Percentiles rank a stretch among this genome's conserved stretches.
Conservation (phyloP, 306 rosid genomes). For the Carpinus fangiana region DNA sequence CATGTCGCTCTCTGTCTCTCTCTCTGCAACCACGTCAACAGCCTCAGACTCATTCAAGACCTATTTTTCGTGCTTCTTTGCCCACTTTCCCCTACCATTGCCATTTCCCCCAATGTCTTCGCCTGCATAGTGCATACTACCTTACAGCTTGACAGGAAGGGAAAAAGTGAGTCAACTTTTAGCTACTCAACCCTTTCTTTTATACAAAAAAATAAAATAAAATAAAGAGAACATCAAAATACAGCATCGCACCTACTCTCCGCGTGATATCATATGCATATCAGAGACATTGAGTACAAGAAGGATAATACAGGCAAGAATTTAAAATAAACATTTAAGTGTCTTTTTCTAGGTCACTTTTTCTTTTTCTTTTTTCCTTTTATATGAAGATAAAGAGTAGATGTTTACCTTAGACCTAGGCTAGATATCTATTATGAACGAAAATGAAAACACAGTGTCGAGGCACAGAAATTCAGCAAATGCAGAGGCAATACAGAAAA, state of each 20-base stretch:
- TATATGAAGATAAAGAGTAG: no score
- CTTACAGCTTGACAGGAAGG: background rate
- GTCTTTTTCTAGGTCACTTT: no score
- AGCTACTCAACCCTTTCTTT: background rate
- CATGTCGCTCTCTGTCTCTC: constrained; percentile 1
- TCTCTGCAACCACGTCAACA: background rate
- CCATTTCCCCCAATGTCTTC: background rate
- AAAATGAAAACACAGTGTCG: no score
- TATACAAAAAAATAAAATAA: no score
- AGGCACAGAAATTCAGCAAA: background rate
- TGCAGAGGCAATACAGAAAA: background rate
- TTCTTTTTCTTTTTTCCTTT: no score
- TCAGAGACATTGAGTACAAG: background rate
- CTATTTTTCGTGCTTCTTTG: background rate
- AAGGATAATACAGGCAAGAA: background rate
- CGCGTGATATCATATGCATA: background rate
- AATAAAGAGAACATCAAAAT: background rate
- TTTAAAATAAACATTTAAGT: no score
- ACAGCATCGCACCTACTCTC: background rate
- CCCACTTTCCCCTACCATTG: background rate
- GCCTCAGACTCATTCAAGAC: background rate
- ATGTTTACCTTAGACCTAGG: no score
- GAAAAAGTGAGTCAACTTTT: constrained; percentile 5
- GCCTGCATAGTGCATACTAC: background rate
- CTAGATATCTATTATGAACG: no score